Conservation (phyloP, 176 grass and related monocot species). For the Eragrostis nindensis region DNA sequence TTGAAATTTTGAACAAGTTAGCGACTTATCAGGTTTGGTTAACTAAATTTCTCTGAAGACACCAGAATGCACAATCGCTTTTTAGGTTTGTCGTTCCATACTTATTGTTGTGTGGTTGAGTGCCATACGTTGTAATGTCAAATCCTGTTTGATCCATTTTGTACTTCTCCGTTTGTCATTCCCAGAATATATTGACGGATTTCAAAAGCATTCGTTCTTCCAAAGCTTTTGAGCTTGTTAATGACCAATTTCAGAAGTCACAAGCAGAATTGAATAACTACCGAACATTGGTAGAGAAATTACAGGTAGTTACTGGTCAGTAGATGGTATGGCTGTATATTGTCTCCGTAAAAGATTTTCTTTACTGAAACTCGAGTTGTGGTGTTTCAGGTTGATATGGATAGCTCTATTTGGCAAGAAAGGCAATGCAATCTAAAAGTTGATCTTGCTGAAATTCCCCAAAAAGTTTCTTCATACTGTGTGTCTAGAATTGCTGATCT, state of each 20-base stretch:
- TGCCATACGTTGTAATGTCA: neutral
- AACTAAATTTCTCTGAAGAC: neutral
- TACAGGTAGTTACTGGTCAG: slow-evolving; percentile 88
- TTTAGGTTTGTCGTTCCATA: neutral
- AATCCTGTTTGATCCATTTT: neutral
- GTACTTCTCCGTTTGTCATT: neutral
- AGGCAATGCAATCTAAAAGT: slow-evolving; percentile 69
- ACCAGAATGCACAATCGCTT: neutral
- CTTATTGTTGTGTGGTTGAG: neutral
- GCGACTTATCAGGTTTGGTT: slow-evolving; percentile 78
- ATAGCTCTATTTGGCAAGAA: slow-evolving; percentile 84
- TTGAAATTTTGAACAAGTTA: slow-evolving; percentile 83
- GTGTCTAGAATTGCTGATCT: slow-evolving; percentile 74
- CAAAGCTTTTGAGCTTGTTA: slow-evolving; percentile 72
- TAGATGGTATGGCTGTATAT: slow-evolving; percentile 45
- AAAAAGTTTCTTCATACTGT: slow-evolving; percentile 57
- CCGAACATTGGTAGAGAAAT: slow-evolving; percentile 73
- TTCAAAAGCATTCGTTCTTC: slow-evolving; percentile 82
- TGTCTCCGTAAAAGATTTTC: slow-evolving; percentile 21
- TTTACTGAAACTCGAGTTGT: slow-evolving; percentile 42
- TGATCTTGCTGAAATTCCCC: slow-evolving; percentile 73
- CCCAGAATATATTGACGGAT: slow-evolving; percentile 86
- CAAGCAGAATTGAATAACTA: slow-evolving; percentile 63
- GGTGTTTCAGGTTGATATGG: slow-evolving; percentile 73
- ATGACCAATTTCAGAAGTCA: slow-evolving; percentile 70